Evolutionary conservation across 2,329 filamentous ascomycete species (phyloP).

Genomic region (Aspergillus ochraceus): DNA sequence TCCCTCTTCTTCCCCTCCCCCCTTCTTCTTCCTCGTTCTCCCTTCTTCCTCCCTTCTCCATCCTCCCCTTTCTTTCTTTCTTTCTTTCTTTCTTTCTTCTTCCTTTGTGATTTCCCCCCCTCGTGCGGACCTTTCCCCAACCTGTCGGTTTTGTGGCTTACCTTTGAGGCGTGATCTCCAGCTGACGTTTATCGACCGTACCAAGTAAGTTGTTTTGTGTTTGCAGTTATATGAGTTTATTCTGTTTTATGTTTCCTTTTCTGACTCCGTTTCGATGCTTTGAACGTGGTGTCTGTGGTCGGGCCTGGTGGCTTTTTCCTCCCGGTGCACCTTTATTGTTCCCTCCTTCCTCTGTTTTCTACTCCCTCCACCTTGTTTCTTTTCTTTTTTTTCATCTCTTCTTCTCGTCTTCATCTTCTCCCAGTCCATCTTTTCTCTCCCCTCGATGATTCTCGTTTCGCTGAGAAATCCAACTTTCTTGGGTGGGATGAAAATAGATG

Average conservation of each 20-base stretch:
- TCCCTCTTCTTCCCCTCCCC: conserved; percentile 6
- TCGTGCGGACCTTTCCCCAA: conserved; percentile 7
- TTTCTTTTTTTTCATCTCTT: not conserved
- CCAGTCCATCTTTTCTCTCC: not conserved
- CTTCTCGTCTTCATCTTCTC: not conserved
- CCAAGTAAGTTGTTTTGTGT: conserved; percentile 41
- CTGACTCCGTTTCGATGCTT: not conserved
- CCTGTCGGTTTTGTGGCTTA: conserved; percentile 19
- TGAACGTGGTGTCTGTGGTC: not conserved
- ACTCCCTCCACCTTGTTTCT: not conserved
- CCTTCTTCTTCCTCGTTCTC: not conserved
- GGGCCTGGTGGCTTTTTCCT: not conserved
- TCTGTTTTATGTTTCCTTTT: not conserved
- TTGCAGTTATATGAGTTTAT: conserved; percentile 9
- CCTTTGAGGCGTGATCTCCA: conserved; percentile 26
- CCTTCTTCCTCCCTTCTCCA: conserved; percentile 1
- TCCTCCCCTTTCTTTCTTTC: conserved; percentile 2
- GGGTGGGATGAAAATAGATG: not conserved
- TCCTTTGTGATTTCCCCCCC: not conserved
- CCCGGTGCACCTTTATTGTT: not conserved
- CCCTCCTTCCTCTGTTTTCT: not conserved
- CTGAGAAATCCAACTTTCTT: not conserved
- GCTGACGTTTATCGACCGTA: conserved; percentile 50
- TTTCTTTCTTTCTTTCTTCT: conserved; percentile 9
- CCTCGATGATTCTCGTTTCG: not conserved